Evolutionary conservation across 805 yeast genomes (phyloP).

Genomic region (Aciculoconidium aculeatum): DNA sequence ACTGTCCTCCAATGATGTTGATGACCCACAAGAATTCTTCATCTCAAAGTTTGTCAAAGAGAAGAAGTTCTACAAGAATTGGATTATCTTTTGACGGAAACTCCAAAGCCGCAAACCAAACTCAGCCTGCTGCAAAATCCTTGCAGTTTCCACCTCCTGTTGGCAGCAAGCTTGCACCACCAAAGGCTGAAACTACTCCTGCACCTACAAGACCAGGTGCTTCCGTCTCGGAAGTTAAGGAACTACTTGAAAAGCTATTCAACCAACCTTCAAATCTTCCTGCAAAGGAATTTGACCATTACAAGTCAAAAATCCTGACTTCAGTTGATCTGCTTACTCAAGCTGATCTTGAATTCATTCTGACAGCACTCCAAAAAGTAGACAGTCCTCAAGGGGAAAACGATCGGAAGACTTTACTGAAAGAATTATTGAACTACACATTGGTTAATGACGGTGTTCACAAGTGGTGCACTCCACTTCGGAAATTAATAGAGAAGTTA

Average conservation of each 20-base stretch:
- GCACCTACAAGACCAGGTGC: no score
- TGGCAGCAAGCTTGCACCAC: no score
- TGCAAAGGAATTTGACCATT: constrained; percentile 38
- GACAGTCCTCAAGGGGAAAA: no score
- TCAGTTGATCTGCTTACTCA: constrained; percentile 2
- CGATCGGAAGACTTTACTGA: constrained; percentile 24
- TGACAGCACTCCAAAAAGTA: no score
- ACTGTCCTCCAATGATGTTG: constrained; percentile 41
- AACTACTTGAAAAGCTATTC: constrained; percentile 19
- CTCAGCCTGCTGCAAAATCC: no score
- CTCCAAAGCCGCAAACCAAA: background rate
- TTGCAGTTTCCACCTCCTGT: no score
- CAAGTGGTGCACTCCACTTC: constrained; percentile 64
- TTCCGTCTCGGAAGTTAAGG: constrained; percentile 3
- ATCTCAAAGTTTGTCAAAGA: constrained; percentile 4
- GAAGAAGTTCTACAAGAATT: constrained; percentile 10
- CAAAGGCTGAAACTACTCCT: no score
- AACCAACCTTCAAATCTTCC: constrained; percentile 25
- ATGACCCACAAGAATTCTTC: constrained; percentile 11
- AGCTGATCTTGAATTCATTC: no score
- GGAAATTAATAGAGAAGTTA: constrained; percentile 35
- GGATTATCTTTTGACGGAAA: constrained; percentile 4
- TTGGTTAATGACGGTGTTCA: constrained; percentile 50
- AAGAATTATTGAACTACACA: constrained; percentile 46
- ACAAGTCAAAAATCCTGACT: constrained; percentile 32